Percentiles rank a stretch among this genome's conserved stretches.
These are phyloP conservation scores for Paramecium octaurelia DNA, from an alignment of 73 alveolate species.

Conservation along the genomic window DNA sequence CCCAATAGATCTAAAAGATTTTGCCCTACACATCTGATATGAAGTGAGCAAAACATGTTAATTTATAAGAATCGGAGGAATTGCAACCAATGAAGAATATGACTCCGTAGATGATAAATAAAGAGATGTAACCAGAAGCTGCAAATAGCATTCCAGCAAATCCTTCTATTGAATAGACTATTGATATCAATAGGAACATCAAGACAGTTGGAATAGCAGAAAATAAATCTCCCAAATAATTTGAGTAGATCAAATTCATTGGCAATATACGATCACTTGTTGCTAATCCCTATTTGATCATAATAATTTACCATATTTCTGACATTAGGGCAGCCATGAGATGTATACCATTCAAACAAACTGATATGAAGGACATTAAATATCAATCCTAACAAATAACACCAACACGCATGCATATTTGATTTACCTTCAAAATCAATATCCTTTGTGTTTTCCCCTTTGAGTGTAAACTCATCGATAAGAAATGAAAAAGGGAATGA, in stretches of 20 bases:
- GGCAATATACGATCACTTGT: background rate
- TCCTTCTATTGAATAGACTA: background rate
- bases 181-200: background rate
- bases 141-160: conserved; percentile 15
- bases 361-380: conserved; percentile 17
- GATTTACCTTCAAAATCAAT: conserved; percentile 5
- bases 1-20: conserved; percentile 8
- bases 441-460: background rate
- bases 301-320: conserved; percentile 43
- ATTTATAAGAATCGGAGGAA: conserved; percentile 32
- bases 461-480: background rate
- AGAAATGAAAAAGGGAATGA: background rate
- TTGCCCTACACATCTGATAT: background rate
- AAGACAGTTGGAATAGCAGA: background rate
- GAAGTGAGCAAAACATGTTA: conserved; percentile 37
- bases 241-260: conserved; percentile 35
- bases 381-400: conserved; percentile 13
- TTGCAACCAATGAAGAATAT: background rate
- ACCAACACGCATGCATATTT: conserved; percentile 23
- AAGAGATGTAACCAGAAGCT: conserved; percentile 21
- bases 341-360: conserved; percentile 32
- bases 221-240: conserved; percentile 38
- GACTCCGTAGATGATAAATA: conserved; percentile 17
- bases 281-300: conserved; percentile 4
- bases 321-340: conserved; percentile 50